Percentiles rank a stretch among this genome's conserved stretches.
phyloP scores from a whole-genome alignment of 2,329 filamentous ascomycete species.

The Aspergillus ruber region DNA sequence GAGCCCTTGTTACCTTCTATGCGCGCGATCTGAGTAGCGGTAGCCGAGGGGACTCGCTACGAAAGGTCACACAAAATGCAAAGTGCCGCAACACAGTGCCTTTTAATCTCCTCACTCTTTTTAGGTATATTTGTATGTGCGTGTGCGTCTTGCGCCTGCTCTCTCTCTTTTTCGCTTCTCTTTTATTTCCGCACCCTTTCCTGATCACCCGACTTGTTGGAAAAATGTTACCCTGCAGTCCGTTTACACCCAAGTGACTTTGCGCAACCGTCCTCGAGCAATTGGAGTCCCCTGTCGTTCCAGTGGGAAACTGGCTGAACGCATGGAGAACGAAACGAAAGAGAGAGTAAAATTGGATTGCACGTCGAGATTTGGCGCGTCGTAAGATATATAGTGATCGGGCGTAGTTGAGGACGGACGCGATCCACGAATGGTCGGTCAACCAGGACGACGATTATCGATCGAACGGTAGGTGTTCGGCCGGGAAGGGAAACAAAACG shows the following conservation, averaged over 20 bases:
- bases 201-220: not conserved
- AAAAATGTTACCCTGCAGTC: constrained; percentile 18
- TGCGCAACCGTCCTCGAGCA: constrained; percentile 25
- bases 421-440: constrained; percentile 9
- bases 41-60: constrained; percentile 20
- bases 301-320: constrained; percentile 29
- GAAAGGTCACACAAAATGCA: constrained; percentile 17
- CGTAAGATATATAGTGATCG: constrained; percentile 7
- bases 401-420: constrained; percentile 14
- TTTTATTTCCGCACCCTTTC: not conserved
- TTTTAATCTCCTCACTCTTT: not conserved
- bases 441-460: not conserved
- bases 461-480: not conserved
- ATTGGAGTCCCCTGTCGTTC: constrained; percentile 27
- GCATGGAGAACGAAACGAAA: constrained; percentile 29
- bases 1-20: constrained; percentile 2
- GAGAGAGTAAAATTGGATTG: constrained; percentile 21
- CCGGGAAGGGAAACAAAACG: not conserved
- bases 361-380: constrained; percentile 24
- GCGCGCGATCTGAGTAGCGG: constrained; percentile 14
- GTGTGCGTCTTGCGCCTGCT: not conserved
- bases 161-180: not conserved
- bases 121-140: not conserved
- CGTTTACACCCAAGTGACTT: constrained; percentile 18
- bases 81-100: not conserved